Conservation (phyloP, 2,329 filamentous ascomycete genomes). For the Cladophialophora immunda region DNA sequence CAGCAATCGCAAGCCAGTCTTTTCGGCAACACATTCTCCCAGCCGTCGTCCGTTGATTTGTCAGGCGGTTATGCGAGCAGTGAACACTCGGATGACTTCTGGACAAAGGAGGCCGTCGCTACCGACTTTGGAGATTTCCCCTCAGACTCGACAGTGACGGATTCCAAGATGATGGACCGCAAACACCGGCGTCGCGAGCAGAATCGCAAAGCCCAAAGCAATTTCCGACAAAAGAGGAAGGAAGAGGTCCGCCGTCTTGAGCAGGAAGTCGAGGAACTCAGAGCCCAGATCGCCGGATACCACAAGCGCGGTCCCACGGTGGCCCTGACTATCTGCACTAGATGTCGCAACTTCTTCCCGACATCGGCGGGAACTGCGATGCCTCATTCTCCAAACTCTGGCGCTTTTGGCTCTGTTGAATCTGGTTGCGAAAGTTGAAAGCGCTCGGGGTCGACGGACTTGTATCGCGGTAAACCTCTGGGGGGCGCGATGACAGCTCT, state of each 20-base stretch:
- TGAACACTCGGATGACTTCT: conserved; percentile 15
- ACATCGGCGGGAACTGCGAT: neutral
- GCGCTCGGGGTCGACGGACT: neutral
- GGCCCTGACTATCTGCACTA: conserved; percentile 25
- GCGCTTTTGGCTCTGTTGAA: neutral
- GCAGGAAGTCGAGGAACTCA: conserved; percentile 25
- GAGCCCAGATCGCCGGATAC: conserved; percentile 17
- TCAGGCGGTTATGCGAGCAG: conserved; percentile 17
- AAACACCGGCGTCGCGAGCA: conserved; percentile 63
- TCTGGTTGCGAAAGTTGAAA: neutral
- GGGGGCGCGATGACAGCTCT: neutral
- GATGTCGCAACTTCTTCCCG: conserved; percentile 28
- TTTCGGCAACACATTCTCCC: neutral
- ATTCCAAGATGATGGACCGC: conserved; percentile 9
- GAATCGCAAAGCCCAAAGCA: conserved; percentile 38
- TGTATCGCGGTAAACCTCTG: neutral
- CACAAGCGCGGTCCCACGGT: conserved; percentile 9
- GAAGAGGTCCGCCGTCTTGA: conserved; percentile 26
- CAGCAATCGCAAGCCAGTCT: neutral
- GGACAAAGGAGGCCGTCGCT: neutral
- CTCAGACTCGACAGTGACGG: neutral
- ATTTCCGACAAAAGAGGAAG: conserved; percentile 32
- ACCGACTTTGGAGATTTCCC: conserved; percentile 4
- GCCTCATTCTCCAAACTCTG: neutral
- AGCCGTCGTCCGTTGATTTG: neutral